A percentile compares a stretch with the other conserved stretches of the same genome.
Evolutionary conservation across 2,329 filamentous ascomycete genomes (phyloP).

Genomic region (Hawksworthiomyces lignivorus): DNA sequence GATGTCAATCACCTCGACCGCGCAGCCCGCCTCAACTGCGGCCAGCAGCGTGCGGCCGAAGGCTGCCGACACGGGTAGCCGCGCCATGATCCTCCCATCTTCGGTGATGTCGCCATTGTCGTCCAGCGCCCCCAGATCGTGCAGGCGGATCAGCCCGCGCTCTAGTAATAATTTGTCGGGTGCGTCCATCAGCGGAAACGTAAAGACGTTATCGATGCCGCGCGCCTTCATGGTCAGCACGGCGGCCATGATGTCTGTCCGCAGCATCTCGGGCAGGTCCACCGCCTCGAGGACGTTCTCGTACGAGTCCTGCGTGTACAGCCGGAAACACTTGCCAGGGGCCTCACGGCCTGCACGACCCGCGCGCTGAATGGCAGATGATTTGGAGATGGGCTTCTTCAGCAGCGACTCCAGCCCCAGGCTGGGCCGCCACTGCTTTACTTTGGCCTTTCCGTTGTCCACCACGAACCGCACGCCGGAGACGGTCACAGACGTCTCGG

Average conservation of each 20-base stretch:
- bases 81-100: conserved; percentile 68
- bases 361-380: conserved; percentile 82
- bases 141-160: conserved; percentile 72
- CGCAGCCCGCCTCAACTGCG: conserved; percentile 64
- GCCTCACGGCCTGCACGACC: conserved; percentile 92
- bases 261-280: conserved; percentile 80
- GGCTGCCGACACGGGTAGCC: conserved; percentile 73
- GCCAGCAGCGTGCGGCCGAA: conserved; percentile 78
- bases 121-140: conserved; percentile 68
- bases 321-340: conserved; percentile 77
- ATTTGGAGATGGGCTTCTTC: conserved; percentile 84
- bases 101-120: conserved; percentile 66
- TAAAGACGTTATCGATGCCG: conserved; percentile 71
- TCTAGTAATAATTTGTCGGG: conserved; percentile 72
- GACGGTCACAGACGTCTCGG: conserved; percentile 96
- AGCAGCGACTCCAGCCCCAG: conserved; percentile 87
- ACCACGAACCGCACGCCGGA: conserved; percentile 87
- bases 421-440: conserved; percentile 80
- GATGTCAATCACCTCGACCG: conserved; percentile 80
- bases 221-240: conserved; percentile 90
- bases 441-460: conserved; percentile 88
- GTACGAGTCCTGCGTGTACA: conserved; percentile 80
- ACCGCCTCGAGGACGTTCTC: conserved; percentile 55
- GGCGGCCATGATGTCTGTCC: conserved; percentile 80
- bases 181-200: conserved; percentile 78